phyloP scores from a whole-genome alignment of 371 early-diverging fungal genomes.

The Dinochytrium kinnereticum region DNA sequence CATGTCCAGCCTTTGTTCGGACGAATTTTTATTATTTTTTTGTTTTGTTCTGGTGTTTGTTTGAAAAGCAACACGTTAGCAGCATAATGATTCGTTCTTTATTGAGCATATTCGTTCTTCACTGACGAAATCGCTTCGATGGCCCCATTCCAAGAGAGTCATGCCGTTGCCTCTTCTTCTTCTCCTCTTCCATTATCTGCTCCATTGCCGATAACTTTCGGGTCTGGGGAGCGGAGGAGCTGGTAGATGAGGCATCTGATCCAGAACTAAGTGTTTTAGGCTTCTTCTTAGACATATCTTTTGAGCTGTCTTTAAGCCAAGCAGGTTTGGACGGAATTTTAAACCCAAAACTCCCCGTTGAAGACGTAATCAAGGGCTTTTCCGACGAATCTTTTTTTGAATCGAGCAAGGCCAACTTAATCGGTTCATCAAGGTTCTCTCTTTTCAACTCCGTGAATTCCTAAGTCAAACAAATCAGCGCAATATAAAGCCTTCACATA shows the following conservation, averaged over 20 bases:
- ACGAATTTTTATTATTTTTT: too few relatives aligned
- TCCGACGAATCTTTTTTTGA: constrained; percentile 39
- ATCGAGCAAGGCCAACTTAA: constrained; percentile 57
- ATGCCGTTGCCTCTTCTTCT: constrained; percentile 29
- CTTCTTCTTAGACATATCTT: not conserved
- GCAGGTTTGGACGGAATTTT: constrained; percentile 18
- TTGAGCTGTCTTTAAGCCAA: not conserved
- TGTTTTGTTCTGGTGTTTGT: too few relatives aligned
- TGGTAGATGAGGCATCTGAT: not conserved
- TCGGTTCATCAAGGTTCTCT: constrained; percentile 61
- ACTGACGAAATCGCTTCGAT: too few relatives aligned
- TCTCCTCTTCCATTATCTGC: constrained; percentile 60
- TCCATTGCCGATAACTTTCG: constrained; percentile 58
- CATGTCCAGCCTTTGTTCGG: too few relatives aligned
- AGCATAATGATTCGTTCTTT: too few relatives aligned
- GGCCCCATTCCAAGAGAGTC: too few relatives aligned
- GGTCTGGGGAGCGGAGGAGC: constrained; percentile 14
- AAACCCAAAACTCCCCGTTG: constrained; percentile 33
- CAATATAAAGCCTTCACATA: not conserved
- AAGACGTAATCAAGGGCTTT: constrained; percentile 24
- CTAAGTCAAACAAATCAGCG: constrained; percentile 24
- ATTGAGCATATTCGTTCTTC: too few relatives aligned
- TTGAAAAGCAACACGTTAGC: too few relatives aligned
- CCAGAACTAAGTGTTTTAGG: not conserved
- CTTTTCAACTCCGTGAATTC: constrained; percentile 70